Percentiles rank a stretch among this genome's conserved stretches.
phyloP scores from a whole-genome alignment of 495 filamentous ascomycete species.

The Penicillium daleae region DNA sequence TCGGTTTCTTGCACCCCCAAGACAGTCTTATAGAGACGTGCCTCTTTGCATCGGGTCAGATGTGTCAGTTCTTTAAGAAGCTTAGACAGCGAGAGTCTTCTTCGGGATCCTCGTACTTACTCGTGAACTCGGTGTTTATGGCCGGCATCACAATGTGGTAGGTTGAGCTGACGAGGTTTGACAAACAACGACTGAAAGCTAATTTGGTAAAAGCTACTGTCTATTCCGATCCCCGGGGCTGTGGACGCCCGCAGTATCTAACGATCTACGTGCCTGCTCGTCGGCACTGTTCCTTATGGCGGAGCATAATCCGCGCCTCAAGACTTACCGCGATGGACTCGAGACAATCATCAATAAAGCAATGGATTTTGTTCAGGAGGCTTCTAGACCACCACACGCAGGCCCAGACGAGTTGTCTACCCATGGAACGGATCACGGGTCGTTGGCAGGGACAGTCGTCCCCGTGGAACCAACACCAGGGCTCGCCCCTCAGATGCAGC shows the following conservation, averaged over 20 bases:
- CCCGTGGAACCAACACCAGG: neutral
- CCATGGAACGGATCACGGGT: neutral
- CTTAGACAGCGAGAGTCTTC: constrained; percentile 44
- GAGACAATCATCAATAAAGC: constrained; percentile 45
- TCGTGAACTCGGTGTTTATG: constrained; percentile 47
- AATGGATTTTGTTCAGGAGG: constrained; percentile 35
- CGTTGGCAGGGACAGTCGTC: neutral
- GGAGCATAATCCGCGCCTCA: constrained; percentile 42
- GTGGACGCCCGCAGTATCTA: constrained; percentile 43
- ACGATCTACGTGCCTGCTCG: constrained; percentile 48
- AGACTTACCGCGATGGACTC: constrained; percentile 47
- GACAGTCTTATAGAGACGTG: constrained; percentile 37
- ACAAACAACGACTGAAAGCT: neutral
- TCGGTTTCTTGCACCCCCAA: constrained; percentile 35
- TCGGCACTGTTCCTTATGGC: constrained; percentile 48
- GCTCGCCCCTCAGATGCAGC: neutral
- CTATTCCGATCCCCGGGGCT: constrained; percentile 34
- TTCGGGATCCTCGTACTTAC: constrained; percentile 42
- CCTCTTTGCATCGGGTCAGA: constrained; percentile 40
- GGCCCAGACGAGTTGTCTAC: neutral
- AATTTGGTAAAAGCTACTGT: constrained; percentile 22
- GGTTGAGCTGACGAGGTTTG: neutral
- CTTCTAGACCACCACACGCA: neutral
- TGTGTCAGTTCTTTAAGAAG: constrained; percentile 48
- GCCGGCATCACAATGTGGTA: constrained; percentile 47